Evolutionary conservation across 1,139 yeast genomes (phyloP).

Genomic region (Saccharomyces hybrid): DNA sequence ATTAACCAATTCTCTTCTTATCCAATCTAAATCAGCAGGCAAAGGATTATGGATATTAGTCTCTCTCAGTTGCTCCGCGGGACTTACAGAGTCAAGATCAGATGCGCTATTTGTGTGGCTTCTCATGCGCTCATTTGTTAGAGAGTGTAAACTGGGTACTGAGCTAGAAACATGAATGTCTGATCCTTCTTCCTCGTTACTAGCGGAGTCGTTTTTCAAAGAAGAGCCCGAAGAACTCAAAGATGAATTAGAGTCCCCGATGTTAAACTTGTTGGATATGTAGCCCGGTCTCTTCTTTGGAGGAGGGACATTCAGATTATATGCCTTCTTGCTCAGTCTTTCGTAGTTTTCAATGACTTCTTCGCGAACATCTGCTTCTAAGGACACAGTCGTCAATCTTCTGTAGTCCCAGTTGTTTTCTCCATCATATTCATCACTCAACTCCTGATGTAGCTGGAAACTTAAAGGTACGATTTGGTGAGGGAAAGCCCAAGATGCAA

Average conservation of each 20-base stretch:
- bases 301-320: conserved; percentile 10
- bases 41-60: conserved; percentile 36
- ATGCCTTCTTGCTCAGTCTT: conserved; percentile 2
- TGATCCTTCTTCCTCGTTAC: neutral
- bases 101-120: neutral
- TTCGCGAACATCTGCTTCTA: conserved; percentile 65
- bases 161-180: neutral
- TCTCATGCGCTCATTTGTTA: neutral
- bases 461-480: conserved; percentile 88
- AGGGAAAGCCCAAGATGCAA: conserved; percentile 96
- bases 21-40: conserved; percentile 80
- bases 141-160: neutral
- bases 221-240: conserved; percentile 6
- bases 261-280: conserved; percentile 4
- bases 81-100: neutral
- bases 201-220: conserved; percentile 2
- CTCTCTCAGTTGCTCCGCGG: neutral
- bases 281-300: conserved; percentile 10
- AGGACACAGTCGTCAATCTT: conserved; percentile 73
- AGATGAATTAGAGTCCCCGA: conserved; percentile 6
- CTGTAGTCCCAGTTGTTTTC: conserved; percentile 89
- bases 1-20: conserved; percentile 54
- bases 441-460: conserved; percentile 75
- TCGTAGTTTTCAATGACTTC: conserved; percentile 3
- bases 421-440: conserved; percentile 73